phyloP scores from a whole-genome alignment of 495 filamentous ascomycete species.

The Aspergillus hancockii region DNA sequence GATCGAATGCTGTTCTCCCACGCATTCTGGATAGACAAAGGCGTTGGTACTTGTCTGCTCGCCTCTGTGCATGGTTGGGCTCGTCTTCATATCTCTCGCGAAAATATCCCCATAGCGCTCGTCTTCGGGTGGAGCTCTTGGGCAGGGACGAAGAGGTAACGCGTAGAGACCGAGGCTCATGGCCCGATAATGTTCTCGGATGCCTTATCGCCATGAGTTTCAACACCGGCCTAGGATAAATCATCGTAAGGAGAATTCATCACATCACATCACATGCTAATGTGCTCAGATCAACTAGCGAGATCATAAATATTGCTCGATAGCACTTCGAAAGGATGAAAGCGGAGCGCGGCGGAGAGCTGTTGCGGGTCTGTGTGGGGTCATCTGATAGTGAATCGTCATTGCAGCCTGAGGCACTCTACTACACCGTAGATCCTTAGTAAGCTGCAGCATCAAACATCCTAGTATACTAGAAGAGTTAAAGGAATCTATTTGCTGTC shows the following conservation, averaged over 20 bases:
- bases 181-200: background rate
- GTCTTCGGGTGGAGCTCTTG: constrained; percentile 4
- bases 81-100: constrained; percentile 6
- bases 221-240: background rate
- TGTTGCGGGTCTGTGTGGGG: background rate
- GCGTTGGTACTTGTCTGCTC: constrained; percentile 21
- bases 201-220: constrained; percentile 1
- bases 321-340: no score
- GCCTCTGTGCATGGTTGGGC: background rate
- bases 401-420: constrained; percentile 9
- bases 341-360: background rate
- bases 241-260: background rate
- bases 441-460: no score
- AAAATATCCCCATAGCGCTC: constrained; percentile 7
- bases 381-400: constrained; percentile 6
- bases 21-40: constrained; percentile 15
- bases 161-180: background rate
- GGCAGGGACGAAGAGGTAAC: background rate
- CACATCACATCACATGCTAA: background rate
- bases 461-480: no score
- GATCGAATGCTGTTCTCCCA: constrained; percentile 12
- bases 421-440: no score
- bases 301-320: background rate
- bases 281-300: background rate
- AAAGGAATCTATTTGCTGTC: background rate